Percentiles rank a stretch among this genome's conserved stretches.
phyloP scores from a whole-genome alignment of 1,139 yeast species.

The Pichia kudriavzevii region DNA sequence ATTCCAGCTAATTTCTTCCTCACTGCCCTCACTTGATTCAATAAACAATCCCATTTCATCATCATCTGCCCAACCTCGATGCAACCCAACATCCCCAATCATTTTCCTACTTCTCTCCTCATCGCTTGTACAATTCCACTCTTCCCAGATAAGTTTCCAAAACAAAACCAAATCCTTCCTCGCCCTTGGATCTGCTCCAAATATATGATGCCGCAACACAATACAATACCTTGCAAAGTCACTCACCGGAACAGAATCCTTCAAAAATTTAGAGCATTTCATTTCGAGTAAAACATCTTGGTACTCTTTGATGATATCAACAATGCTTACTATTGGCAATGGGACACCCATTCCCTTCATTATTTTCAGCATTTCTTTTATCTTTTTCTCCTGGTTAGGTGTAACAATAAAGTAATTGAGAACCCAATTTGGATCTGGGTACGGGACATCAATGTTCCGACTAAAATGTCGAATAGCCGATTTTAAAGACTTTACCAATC shows the following conservation, averaged over 20 bases:
- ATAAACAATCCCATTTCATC: slow-evolving; percentile 16
- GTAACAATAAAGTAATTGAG: slow-evolving; percentile 14
- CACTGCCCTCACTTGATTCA: slow-evolving; percentile 15
- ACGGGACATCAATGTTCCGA: not conserved
- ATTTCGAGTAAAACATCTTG: slow-evolving; percentile 8
- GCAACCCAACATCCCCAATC: slow-evolving; percentile 9
- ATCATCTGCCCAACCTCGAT: slow-evolving; percentile 19
- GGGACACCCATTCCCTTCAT: slow-evolving; percentile 2
- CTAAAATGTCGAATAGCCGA: slow-evolving; percentile 8
- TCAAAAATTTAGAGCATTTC: slow-evolving; percentile 16
- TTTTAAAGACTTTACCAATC: slow-evolving; percentile 7
- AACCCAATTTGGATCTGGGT: slow-evolving; percentile 7
- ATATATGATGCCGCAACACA: slow-evolving; percentile 15
- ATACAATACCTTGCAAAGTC: slow-evolving; percentile 25
- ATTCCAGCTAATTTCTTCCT: slow-evolving; percentile 10
- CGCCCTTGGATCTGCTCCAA: slow-evolving; percentile 16
- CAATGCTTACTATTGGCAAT: slow-evolving; percentile 12
- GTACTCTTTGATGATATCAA: slow-evolving; percentile 12
- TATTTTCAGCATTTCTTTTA: slow-evolving; percentile 8
- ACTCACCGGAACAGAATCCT: slow-evolving; percentile 22
- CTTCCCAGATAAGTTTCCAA: slow-evolving; percentile 21
- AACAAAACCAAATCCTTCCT: slow-evolving; percentile 17
- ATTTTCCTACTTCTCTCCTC: slow-evolving; percentile 15
- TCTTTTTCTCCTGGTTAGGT: slow-evolving; percentile 8
- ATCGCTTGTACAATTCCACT: slow-evolving; percentile 17